These are phyloP conservation scores for Botryobasidium botryosum DNA, from an alignment of 768 basidiomycete species.

Conservation along the genomic window DNA sequence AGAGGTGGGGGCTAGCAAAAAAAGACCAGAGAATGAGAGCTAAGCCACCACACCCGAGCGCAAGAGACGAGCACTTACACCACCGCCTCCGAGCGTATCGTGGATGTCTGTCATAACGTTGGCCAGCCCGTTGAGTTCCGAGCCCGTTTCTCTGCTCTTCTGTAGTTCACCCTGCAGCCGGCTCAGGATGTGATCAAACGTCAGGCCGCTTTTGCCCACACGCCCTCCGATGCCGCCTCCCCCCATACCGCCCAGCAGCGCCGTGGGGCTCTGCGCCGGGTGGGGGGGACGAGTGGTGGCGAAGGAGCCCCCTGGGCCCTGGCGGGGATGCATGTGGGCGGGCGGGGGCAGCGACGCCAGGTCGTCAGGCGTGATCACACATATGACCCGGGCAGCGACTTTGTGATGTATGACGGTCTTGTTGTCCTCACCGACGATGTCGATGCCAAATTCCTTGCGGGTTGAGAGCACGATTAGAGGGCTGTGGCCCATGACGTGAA, in stretches of 20 bases:
- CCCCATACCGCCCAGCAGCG: constrained; percentile 43
- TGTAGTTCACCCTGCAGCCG: constrained; percentile 86
- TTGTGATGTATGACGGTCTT: constrained; percentile 97
- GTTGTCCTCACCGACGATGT: constrained; percentile 97
- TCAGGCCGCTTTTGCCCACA: constrained; percentile 58
- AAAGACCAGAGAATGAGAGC: constrained; percentile 1
- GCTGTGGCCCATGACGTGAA: constrained; percentile 2
- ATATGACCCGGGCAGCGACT: constrained; percentile 86
- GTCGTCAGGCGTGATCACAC: constrained; percentile 77
- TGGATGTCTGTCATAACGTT: constrained; percentile 80
- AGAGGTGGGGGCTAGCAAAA: background rate
- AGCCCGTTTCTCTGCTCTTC: constrained; percentile 85
- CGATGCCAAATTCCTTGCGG: constrained; percentile 90
- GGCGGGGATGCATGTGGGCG: constrained; percentile 43
- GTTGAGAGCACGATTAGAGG: background rate
- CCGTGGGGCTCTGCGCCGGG: constrained; percentile 28
- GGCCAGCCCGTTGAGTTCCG: constrained; percentile 62
- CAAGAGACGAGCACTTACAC: constrained; percentile 32
- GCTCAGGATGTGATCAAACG: constrained; percentile 81
- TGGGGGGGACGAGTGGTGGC: constrained; percentile 14
- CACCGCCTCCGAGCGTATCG: constrained; percentile 69
- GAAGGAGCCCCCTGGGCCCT: constrained; percentile 26
- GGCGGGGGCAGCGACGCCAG: constrained; percentile 26
- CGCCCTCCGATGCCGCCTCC: constrained; percentile 29
- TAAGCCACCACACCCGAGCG: background rate